These are phyloP conservation scores for Hordeum pubiflorum DNA, from an alignment of 202 grass and related monocot genomes.

Conservation along the genomic window DNA sequence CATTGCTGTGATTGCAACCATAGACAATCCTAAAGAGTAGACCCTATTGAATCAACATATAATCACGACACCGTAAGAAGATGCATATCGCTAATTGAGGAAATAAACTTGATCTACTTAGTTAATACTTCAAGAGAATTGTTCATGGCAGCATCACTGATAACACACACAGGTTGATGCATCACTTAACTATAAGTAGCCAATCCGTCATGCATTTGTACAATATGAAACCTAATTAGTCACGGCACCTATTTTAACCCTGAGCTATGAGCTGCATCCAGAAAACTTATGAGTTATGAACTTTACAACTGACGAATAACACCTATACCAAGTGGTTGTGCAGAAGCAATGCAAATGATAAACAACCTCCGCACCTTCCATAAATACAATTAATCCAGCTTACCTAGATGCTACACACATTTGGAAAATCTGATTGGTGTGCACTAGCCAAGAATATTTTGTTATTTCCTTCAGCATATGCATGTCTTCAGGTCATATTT, in stretches of 20 bases:
- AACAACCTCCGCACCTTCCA: background rate
- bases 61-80: background rate
- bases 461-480: conserved; percentile 11
- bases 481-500: background rate
- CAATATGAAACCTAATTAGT: background rate
- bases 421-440: background rate
- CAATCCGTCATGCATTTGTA: background rate
- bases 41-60: background rate
- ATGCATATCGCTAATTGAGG: background rate
- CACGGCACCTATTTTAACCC: background rate
- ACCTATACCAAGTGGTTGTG: background rate
- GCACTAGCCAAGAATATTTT: background rate
- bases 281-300: background rate
- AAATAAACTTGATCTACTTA: conserved; percentile 9
- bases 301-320: background rate
- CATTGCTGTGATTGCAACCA: background rate
- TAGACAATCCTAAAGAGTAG: background rate
- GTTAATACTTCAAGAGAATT: background rate
- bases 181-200: conserved; percentile 1
- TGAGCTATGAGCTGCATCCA: background rate
- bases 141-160: background rate
- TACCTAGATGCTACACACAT: background rate
- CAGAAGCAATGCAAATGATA: background rate
- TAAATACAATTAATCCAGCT: background rate
- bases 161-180: background rate